These are phyloP conservation scores for Vitis hybrid DNA, from an alignment of 177 flowering plant species.

Conservation along the genomic window DNA sequence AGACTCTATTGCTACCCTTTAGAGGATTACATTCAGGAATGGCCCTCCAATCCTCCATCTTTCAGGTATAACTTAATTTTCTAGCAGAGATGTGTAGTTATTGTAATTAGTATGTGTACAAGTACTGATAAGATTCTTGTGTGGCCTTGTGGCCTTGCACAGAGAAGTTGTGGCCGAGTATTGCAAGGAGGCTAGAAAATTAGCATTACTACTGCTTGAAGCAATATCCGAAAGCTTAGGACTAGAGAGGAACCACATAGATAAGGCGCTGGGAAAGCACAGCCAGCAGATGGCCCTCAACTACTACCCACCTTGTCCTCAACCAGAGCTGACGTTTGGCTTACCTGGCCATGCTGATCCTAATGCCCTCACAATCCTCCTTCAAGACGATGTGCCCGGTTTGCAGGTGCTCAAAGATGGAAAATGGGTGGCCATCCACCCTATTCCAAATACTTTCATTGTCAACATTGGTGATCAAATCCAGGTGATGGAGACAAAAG, in stretches of 20 bases:
- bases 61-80: constrained; percentile 37
- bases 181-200: constrained; percentile 28
- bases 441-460: constrained; percentile 53
- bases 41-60: constrained; percentile 61
- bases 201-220: constrained; percentile 37
- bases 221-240: constrained; percentile 67
- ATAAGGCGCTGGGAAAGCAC: constrained; percentile 35
- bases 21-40: constrained; percentile 46
- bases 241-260: constrained; percentile 39
- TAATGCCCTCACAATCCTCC: constrained; percentile 54
- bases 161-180: constrained; percentile 55
- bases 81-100: too few species aligned
- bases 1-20: constrained; percentile 74
- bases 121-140: too few species aligned
- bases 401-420: constrained; percentile 52
- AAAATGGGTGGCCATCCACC: constrained; percentile 53
- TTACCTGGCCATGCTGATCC: constrained; percentile 68
- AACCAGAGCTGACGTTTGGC: constrained; percentile 74
- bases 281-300: constrained; percentile 73
- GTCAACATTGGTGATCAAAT: constrained; percentile 70
- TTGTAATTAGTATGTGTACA: too few species aligned
- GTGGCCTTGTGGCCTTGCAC: not conserved
- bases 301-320: constrained; percentile 75
- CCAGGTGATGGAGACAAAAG: constrained; percentile 36
- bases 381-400: constrained; percentile 66